Evolutionary conservation across 1,284 basidiomycete genomes (phyloP).

Genomic region (Bondarzewia mesenterica): DNA sequence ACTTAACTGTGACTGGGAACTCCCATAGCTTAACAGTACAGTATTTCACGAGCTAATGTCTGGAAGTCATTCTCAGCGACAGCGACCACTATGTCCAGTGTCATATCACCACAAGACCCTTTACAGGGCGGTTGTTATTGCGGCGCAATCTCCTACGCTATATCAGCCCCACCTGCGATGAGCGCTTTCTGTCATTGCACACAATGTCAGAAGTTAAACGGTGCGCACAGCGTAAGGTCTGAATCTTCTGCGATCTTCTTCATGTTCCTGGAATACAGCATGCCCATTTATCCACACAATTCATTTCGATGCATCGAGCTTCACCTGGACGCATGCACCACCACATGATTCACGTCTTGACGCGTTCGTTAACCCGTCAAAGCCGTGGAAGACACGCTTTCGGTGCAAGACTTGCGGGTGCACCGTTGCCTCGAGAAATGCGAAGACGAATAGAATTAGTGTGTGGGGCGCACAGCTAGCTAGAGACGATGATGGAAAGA

Average conservation of each 20-base stretch:
- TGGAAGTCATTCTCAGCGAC: background rate
- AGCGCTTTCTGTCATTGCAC: slow-evolving; percentile 51
- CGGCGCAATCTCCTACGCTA: slow-evolving; percentile 34
- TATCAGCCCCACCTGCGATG: slow-evolving; percentile 37
- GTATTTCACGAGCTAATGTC: no score
- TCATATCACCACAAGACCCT: slow-evolving; percentile 1
- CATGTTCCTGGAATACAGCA: slow-evolving; percentile 24
- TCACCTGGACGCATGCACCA: slow-evolving; percentile 42
- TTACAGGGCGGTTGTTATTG: slow-evolving; percentile 47
- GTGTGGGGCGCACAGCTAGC: slow-evolving; percentile 49
- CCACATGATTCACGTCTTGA: slow-evolving; percentile 30
- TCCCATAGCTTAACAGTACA: no score
- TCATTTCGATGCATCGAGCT: slow-evolving; percentile 40
- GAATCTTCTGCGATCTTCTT: background rate
- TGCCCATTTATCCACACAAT: slow-evolving; percentile 54
- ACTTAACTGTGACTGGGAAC: no score
- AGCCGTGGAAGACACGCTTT: slow-evolving; percentile 49
- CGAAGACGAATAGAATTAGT: slow-evolving; percentile 35
- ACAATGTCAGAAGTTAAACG: slow-evolving; percentile 47
- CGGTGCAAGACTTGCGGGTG: slow-evolving; percentile 53
- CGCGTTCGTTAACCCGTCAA: slow-evolving; percentile 33
- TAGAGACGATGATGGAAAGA: slow-evolving; percentile 37
- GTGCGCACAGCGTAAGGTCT: slow-evolving; percentile 28
- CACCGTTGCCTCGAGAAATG: slow-evolving; percentile 41
- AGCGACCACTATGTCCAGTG: background rate